Percentiles rank a stretch among this genome's conserved stretches.
Conservation (phyloP, 441 rosid species). For the Gossypium davidsonii region DNA sequence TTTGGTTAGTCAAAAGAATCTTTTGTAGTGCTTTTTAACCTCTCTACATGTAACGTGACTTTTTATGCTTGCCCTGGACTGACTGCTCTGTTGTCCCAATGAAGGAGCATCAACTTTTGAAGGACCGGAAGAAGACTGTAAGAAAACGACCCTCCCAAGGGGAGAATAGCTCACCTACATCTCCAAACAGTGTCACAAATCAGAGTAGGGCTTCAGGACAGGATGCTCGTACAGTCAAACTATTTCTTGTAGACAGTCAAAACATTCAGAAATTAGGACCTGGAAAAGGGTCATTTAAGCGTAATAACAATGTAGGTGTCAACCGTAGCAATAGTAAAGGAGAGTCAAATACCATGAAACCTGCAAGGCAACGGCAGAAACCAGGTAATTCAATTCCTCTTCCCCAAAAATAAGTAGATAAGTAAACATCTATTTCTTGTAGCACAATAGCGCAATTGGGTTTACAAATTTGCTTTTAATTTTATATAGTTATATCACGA, state of each 20-base stretch:
- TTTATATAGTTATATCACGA: not conserved
- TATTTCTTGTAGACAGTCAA: constrained; percentile 75
- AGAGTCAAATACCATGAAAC: constrained; percentile 51
- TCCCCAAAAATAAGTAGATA: not conserved
- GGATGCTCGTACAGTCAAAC: constrained; percentile 56
- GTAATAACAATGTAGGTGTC: constrained; percentile 50
- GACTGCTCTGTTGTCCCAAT: constrained; percentile 23
- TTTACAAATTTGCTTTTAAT: not conserved
- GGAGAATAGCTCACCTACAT: constrained; percentile 57
- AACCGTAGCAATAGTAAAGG: constrained; percentile 50
- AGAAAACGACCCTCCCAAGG: constrained; percentile 66
- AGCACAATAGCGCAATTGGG: not conserved
- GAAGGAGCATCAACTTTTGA: constrained; percentile 94
- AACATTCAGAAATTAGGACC: constrained; percentile 71
- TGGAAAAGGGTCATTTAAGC: constrained; percentile 61
- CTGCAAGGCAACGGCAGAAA: constrained; percentile 72
- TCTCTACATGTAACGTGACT: constrained; percentile 12
- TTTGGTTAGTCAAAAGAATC: constrained; percentile 59
- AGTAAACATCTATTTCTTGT: not conserved
- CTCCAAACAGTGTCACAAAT: constrained; percentile 43
- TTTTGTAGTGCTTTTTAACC: constrained; percentile 7
- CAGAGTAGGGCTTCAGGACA: constrained; percentile 59
- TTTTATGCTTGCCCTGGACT: constrained; percentile 24
- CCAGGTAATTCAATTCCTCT: constrained; percentile 41
- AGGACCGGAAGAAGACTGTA: constrained; percentile 81